Base-by-base conservation (phyloP, 805 yeast genomes). In the Pichia californica region DNA sequence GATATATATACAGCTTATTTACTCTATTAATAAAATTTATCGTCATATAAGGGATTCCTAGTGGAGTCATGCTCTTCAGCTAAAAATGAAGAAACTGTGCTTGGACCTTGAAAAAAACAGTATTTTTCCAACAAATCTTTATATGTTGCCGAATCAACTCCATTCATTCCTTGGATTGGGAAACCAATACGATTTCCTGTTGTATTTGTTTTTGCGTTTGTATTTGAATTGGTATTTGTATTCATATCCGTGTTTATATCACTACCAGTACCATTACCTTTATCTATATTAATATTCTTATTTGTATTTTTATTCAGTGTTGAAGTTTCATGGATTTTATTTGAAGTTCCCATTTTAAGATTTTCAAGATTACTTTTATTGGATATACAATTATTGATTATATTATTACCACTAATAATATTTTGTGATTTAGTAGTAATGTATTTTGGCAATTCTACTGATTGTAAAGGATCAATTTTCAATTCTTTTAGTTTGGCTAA, bases 91-190 rank as follows among this genome's bases (percentile, higher is more conserved):
- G 66, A 58, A 2, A 62, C 62, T 1, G 66, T 57, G 7, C 56
- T 54, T 10, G 68, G 67, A 7, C 72, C 60, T 46, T 68, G 63
- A 52, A 74, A 80, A 52, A 81, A 81, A 51, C 87, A 81, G 53
- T 76, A 81, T 25, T 74, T 71, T 38, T 79, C 78, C 40, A 81
- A 59, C 18, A 80, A 59, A 45, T 78, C 76, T 49, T 74, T 71
- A 53, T 80, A 80, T 1, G 78, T 66, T 51, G 72, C 69, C 5
- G 82, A 71, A 51, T 76, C 68, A 41, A 73, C 59, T 13, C 58
- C 52, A 3, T 29, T 16, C 33, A 26, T n/a, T 27, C 29, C 29
- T 14, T 11, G 29, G 6, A 4, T 27, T n/a, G 32, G n/a, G 18
- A n/a, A n/a, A n/a, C n/a, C 30, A 26, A 16, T 23, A 6, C 15